Percentiles rank a stretch among this genome's conserved stretches.
phyloP scores from a whole-genome alignment of 306 rosid genomes.

The Styphnolobium japonicum region DNA sequence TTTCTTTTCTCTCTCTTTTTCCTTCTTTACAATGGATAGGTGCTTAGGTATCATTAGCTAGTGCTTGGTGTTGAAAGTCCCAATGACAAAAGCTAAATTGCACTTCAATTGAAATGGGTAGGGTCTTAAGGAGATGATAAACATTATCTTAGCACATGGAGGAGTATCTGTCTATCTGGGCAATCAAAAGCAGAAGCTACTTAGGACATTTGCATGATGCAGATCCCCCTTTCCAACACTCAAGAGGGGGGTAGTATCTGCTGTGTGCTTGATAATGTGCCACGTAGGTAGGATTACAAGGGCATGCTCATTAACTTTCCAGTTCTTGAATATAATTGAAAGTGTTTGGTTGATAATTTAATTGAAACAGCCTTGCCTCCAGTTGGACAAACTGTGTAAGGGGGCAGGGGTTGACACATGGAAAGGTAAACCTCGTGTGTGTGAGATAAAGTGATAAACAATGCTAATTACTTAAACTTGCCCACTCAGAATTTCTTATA shows the following conservation, averaged over 20 bases:
- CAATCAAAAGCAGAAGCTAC: slow-evolving; percentile 8
- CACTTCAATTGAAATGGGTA: slow-evolving; percentile 24
- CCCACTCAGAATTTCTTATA: neutral
- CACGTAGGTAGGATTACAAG: slow-evolving; percentile 7
- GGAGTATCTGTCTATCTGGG: slow-evolving; percentile 21
- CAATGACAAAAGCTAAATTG: slow-evolving; percentile 24
- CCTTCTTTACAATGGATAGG: slow-evolving; percentile 23
- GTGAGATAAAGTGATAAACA: neutral
- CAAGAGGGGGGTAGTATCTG: slow-evolving; percentile 6
- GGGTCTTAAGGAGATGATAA: slow-evolving; percentile 35
- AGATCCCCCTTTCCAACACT: slow-evolving; percentile 18
- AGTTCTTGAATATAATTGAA: slow-evolving; percentile 28
- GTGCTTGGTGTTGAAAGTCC: slow-evolving; percentile 22
- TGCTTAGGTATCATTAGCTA: neutral
- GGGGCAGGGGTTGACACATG: neutral
- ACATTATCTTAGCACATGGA: slow-evolving; percentile 37
- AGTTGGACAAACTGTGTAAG: slow-evolving; percentile 22
- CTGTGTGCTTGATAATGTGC: slow-evolving; percentile 27
- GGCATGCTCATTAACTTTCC: neutral
- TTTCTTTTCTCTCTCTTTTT: neutral
- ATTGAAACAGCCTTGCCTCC: slow-evolving; percentile 32
- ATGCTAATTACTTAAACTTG: slow-evolving; percentile 21
- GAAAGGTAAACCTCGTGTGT: neutral
- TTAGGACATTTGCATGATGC: slow-evolving; percentile 27
- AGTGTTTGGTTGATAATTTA: slow-evolving; percentile 30